Conservation (phyloP, 164 flowering plant species). For the Houttuynia cordata region DNA sequence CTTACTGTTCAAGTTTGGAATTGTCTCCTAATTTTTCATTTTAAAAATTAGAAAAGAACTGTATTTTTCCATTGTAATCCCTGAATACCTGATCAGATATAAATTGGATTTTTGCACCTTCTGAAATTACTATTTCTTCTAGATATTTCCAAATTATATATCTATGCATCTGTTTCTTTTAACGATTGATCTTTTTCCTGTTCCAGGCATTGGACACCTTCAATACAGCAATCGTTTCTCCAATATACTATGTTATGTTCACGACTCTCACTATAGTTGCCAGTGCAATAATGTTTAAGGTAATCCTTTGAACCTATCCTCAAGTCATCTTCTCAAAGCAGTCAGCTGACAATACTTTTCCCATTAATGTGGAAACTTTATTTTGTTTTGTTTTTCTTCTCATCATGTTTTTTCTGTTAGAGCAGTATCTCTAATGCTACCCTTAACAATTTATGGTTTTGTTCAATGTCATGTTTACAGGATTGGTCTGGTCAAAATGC, state of each 20-base stretch:
- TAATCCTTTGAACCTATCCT: constrained; percentile 9
- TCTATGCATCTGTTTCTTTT: not conserved
- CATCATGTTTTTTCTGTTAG: not conserved
- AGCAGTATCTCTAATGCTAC: not conserved
- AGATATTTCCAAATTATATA: not conserved
- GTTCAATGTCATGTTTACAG: constrained; percentile 22
- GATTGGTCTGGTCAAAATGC: constrained; percentile 81
- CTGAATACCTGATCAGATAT: too few species aligned
- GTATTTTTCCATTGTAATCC: too few species aligned
- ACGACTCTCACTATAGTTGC: constrained; percentile 86
- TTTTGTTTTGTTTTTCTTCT: too few species aligned
- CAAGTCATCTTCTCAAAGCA: too few species aligned
- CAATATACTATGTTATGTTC: constrained; percentile 90
- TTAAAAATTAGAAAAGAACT: too few species aligned
- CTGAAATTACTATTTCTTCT: not conserved
- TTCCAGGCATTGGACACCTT: constrained; percentile 86
- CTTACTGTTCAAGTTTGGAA: too few species aligned
- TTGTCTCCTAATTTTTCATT: too few species aligned
- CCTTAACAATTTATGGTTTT: not conserved
- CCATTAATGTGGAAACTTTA: too few species aligned
- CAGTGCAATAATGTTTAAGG: constrained; percentile 94
- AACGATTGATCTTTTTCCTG: not conserved
- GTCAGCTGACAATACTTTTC: too few species aligned
- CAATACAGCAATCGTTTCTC: constrained; percentile 88
- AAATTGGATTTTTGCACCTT: not conserved